Conservation (phyloP, 805 yeast species). For the Lipomyces sp. region DNA sequence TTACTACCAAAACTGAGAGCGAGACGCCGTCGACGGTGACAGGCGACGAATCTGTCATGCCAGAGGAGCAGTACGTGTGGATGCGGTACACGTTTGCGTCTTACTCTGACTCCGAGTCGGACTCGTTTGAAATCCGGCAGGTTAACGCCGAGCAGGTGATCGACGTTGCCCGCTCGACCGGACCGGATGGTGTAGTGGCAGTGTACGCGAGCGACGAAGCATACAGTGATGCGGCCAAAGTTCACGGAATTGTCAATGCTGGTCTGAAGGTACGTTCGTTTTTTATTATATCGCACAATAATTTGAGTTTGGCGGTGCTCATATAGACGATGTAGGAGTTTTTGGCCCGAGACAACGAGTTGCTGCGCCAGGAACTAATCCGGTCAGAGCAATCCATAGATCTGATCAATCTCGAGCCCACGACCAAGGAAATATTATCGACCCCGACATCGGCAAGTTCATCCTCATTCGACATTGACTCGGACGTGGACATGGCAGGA, state of each 20-base stretch:
- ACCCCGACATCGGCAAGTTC: constrained; percentile 5
- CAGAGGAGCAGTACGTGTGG: constrained; percentile 2
- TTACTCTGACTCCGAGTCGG: constrained; percentile 5
- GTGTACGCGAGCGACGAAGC: constrained; percentile 34
- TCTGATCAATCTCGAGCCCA: constrained; percentile 6
- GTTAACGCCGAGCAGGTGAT: constrained; percentile 23
- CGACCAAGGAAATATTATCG: background rate
- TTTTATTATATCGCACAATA: background rate
- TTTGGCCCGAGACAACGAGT: constrained; percentile 18
- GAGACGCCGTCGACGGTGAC: background rate
- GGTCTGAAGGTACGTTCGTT: background rate
- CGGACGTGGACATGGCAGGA: background rate
- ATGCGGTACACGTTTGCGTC: constrained; percentile 20
- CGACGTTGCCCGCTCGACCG: constrained; percentile 26
- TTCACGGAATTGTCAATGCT: background rate
- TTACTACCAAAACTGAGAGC: background rate
- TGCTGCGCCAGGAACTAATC: constrained; percentile 21
- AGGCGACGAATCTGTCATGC: background rate
- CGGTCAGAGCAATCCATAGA: background rate
- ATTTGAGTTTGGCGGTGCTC: too few relatives aligned
- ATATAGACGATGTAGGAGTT: constrained; percentile 11
- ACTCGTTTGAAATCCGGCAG: constrained; percentile 10
- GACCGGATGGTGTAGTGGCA: constrained; percentile 30
- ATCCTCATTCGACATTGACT: background rate
- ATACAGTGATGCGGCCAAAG: background rate